Evolutionary conservation across 1,139 yeast genomes (phyloP), one percentile per base, ranked within the genome.

Genomic region (Wickerhamomyces sp.): DNA sequence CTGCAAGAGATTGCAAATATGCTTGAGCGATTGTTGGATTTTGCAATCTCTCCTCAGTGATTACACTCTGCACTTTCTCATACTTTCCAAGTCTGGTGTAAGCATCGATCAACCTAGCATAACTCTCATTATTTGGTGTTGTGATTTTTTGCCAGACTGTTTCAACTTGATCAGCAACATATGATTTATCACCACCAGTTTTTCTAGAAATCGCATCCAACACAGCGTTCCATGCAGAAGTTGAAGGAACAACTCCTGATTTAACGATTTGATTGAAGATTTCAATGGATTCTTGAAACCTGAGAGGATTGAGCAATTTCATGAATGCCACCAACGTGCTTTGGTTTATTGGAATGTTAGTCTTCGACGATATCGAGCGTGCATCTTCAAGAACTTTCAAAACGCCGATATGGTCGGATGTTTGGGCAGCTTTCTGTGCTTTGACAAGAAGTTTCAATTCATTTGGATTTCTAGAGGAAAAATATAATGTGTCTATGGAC

Each of bases 161-260:
- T 30, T 63, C 63, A 22, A 64, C 57, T n/a, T n/a, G n/a, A 11
- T 59, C 50, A 6, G 51, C 55, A 13, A 61, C 45, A 32, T 64
- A 55, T 28, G 54, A 49, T 20, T 38, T 43, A 15, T 41, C 46
- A 19, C 45, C 55, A 37, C 34, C 61, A 38, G 16, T 28, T 29
- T 20, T 28, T 20, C 58, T 55, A 4, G 68, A 52, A 17, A 64
- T 70, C 1, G 75, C 61, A 28, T 57, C 50, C 22, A 74, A 54
- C 32, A 74, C 53, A 33, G 64, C 62, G 37, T 71, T 69, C 76
- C 76, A 73, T 5, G 66, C 53, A 8, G 49, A 49, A 10, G 61
- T 46, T 2, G 64, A 46, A 6, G 69, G 66, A 2, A 38, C 39
- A 10, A 57, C 41, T 6, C 56, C 59, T 6, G 49, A 36, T 15